Base-by-base conservation (phyloP, 768 basidiomycete species). In the Hericium rajendrae region DNA sequence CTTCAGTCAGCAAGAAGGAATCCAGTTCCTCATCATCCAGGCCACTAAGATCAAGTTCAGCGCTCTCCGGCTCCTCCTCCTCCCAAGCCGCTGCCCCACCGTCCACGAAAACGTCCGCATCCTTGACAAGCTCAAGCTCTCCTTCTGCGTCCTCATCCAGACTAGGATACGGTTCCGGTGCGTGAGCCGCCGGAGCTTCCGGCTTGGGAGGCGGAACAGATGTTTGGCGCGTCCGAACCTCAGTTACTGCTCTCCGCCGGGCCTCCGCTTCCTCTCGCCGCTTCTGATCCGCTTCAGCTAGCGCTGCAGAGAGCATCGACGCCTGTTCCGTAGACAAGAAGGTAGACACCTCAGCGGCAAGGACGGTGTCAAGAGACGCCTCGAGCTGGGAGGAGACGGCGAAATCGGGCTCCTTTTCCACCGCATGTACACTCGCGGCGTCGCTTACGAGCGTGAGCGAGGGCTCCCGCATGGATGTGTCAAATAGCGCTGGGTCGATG, bases 21-120 rank as follows among this genome's bases (percentile, higher is more conserved):
- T 95, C 87, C 46, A 97, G 76, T 67, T 97, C 94, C 5, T 85
- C 90, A 65, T 97, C 94, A 69, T 97, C 87, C n/a, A 97, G 75
- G 15, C 86, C 91, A 20, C 75, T 67, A 49, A 92, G 72, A 60
- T 88, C 86, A 20, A 26, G 16, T 24, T 26, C 49, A 26, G 28
- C 49, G 16, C 24, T 46, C 43, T 46, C 43, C 20, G n/a, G n/a
- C 43, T 46, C n/a, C n/a, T 6, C 11, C 13, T 46, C 16, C 4
- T n/a, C 43, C n/a, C n/a, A n/a, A 18, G 20, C 15, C 20, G 15
- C 41, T 0, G 15, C 16, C 10, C 41, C 41, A 4, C 20, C 13
- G n/a, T 15, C 43, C 8, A 18, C 6, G 9, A 9, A n/a, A 4
- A 18, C 12, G 3, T n/a, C 43, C 8, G n/a, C 43, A 20, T 46